A percentile compares a stretch with the other conserved stretches of the same genome.
phyloP scores from a whole-genome alignment of 306 rosid species.

The Cucurbita pepo region DNA sequence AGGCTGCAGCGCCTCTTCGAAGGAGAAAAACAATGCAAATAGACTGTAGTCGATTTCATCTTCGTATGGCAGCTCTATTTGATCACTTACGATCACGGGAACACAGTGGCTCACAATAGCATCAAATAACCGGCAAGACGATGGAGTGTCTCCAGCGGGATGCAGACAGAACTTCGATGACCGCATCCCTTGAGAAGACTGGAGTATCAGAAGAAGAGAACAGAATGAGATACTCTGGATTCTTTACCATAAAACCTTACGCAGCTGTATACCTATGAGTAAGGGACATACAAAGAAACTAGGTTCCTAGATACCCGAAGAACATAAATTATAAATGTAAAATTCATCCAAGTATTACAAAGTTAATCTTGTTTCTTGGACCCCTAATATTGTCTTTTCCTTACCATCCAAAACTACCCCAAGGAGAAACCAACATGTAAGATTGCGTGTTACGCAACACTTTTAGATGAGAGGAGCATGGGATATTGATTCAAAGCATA shows the following conservation, averaged over 20 bases:
- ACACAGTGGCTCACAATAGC: constrained; percentile 94
- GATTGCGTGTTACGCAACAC: too few species aligned
- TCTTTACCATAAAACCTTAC: neutral
- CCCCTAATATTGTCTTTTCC: neutral
- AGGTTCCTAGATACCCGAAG: neutral
- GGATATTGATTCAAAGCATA: neutral
- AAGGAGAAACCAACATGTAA: neutral
- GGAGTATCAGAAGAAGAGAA: constrained; percentile 12
- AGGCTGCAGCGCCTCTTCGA: constrained; percentile 73
- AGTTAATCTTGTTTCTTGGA: neutral
- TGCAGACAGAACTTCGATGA: constrained; percentile 84
- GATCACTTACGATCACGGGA: constrained; percentile 91
- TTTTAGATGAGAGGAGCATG: neutral
- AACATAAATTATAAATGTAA: neutral
- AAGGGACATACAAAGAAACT: neutral
- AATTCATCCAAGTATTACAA: neutral
- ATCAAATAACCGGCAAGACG: constrained; percentile 94
- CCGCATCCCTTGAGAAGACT: constrained; percentile 87
- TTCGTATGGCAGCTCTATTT: constrained; percentile 94
- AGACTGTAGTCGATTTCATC: constrained; percentile 73
- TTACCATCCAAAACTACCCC: neutral
- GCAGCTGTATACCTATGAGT: neutral
- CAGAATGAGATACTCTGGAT: constrained; percentile 1
- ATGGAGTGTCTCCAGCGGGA: constrained; percentile 97
- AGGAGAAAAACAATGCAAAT: constrained; percentile 77